Evolutionary conservation across 2,329 filamentous ascomycete species (phyloP).

Genomic region (Simplicillium sp.): DNA sequence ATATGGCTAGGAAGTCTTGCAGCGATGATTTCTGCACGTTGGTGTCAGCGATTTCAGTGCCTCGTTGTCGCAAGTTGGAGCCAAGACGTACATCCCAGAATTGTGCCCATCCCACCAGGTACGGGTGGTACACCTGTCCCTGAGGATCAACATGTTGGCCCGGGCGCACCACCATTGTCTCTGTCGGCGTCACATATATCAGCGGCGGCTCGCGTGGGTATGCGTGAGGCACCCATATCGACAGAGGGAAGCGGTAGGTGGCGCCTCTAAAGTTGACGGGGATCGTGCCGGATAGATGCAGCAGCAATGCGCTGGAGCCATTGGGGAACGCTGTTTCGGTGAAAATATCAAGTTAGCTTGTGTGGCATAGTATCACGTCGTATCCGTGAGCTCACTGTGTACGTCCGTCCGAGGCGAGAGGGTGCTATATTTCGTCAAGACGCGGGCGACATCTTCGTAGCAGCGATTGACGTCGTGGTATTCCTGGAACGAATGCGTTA

Average conservation of each 20-base stretch:
- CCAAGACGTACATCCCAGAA: constrained; percentile 73
- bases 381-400: constrained; percentile 57
- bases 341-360: constrained; percentile 11
- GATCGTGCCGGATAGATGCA: constrained; percentile 78
- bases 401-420: constrained; percentile 85
- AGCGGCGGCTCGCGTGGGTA: constrained; percentile 84
- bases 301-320: constrained; percentile 74
- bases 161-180: constrained; percentile 80
- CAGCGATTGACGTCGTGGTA: constrained; percentile 89
- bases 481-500: constrained; percentile 48
- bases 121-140: constrained; percentile 91
- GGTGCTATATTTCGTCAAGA: constrained; percentile 69
- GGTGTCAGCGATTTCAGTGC: constrained; percentile 9
- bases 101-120: constrained; percentile 79
- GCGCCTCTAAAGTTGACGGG: constrained; percentile 86
- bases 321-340: constrained; percentile 66
- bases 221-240: constrained; percentile 84
- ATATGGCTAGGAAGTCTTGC: constrained; percentile 69
- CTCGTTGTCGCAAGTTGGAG: background rate
- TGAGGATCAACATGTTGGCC: constrained; percentile 94
- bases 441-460: constrained; percentile 82
- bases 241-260: constrained; percentile 83
- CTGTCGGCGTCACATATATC: constrained; percentile 79
- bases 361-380: too few relatives aligned
- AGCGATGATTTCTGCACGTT: constrained; percentile 66